phyloP scores from a whole-genome alignment of 2,329 filamentous ascomycete genomes.

The Colletotrichum navitas region DNA sequence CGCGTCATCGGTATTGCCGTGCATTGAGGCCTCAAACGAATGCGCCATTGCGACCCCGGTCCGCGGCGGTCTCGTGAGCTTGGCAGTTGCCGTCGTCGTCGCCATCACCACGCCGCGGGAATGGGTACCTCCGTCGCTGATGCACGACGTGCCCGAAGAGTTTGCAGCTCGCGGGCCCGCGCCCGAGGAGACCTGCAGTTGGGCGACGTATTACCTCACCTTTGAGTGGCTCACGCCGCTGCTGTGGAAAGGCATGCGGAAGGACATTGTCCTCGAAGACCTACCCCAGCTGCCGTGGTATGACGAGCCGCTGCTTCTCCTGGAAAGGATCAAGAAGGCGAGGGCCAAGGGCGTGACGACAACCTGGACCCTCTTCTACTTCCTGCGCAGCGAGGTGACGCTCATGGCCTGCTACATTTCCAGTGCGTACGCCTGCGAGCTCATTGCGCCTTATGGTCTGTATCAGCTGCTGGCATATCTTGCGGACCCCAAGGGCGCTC shows the following conservation, averaged over 20 bases:
- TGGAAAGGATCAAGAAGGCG: slow-evolving; percentile 58
- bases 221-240: slow-evolving; percentile 65
- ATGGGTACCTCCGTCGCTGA: slow-evolving; percentile 61
- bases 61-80: slow-evolving; percentile 52
- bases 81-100: slow-evolving; percentile 54
- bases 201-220: slow-evolving; percentile 64
- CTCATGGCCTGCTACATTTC: slow-evolving; percentile 60
- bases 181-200: slow-evolving; percentile 66
- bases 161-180: slow-evolving; percentile 55
- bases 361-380: slow-evolving; percentile 59
- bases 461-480: slow-evolving; percentile 67
- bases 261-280: slow-evolving; percentile 60
- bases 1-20: slow-evolving; percentile 57
- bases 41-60: slow-evolving; percentile 48
- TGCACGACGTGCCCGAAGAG: slow-evolving; percentile 55
- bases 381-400: slow-evolving; percentile 56
- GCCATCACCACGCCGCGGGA: slow-evolving; percentile 62
- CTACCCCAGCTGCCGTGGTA: slow-evolving; percentile 67
- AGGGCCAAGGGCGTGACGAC: slow-evolving; percentile 59
- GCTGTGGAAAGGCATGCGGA: slow-evolving; percentile 61
- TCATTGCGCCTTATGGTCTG: slow-evolving; percentile 66
- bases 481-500: slow-evolving; percentile 58
- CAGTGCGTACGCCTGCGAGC: slow-evolving; percentile 58
- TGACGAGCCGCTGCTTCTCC: slow-evolving; percentile 64
- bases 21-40: slow-evolving; percentile 53